Percentiles rank a stretch among this genome's conserved stretches.
Conservation (phyloP, 768 basidiomycete genomes). For the Lactifluus piperatus region DNA sequence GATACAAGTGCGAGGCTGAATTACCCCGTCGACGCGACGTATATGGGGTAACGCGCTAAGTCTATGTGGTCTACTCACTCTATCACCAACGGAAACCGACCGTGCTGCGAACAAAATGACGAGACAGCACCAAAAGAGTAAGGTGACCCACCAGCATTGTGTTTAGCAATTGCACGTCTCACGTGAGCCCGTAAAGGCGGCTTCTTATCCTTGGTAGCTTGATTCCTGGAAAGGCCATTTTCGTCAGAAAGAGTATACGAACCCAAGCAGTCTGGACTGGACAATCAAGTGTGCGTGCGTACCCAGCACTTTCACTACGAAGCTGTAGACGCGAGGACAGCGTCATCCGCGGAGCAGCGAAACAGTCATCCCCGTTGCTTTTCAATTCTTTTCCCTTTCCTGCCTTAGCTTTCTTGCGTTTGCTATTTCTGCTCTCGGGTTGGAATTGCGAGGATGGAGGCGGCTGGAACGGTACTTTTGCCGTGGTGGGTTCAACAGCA, state of each 20-base stretch:
- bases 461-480: not conserved
- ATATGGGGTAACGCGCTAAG: conserved; percentile 3
- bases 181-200: not conserved
- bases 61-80: not conserved
- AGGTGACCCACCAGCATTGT: not conserved
- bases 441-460: not conserved
- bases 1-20: conserved; percentile 10
- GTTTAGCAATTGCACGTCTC: no score
- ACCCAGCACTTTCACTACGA: not conserved
- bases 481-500: not conserved
- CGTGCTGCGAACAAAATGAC: not conserved
- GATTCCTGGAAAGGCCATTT: not conserved
- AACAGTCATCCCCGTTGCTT: not conserved
- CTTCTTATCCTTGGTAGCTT: not conserved
- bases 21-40: conserved; percentile 21
- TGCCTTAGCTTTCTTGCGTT: not conserved
- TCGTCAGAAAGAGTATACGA: not conserved
- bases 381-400: not conserved
- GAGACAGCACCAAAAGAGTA: not conserved
- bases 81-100: not conserved
- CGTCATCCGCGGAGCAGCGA: not conserved
- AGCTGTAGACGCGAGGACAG: not conserved
- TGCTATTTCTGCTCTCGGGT: not conserved
- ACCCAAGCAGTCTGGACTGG: no score
- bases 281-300: not conserved